These are phyloP conservation scores for Exophiala calicioides DNA, from an alignment of 2,329 filamentous ascomycete genomes.

Conservation along the genomic window DNA sequence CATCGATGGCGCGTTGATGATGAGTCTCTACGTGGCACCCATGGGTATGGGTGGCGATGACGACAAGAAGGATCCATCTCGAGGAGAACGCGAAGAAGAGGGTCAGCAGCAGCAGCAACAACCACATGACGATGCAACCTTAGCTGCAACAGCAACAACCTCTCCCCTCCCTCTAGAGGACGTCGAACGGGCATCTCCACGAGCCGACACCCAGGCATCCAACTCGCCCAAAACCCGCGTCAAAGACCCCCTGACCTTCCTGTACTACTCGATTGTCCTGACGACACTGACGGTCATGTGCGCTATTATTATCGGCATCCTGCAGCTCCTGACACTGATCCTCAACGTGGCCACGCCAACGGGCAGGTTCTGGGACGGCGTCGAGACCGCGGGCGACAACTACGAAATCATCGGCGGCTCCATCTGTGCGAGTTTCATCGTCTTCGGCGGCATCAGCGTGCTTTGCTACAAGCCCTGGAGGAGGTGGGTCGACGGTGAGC, in stretches of 20 bases:
- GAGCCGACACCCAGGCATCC: constrained; percentile 23
- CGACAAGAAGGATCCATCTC: constrained; percentile 6
- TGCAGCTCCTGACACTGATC: constrained; percentile 79
- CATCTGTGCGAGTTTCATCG: constrained; percentile 81
- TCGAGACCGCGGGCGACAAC: constrained; percentile 72
- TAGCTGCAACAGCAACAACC: constrained; percentile 1
- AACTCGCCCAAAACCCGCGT: constrained; percentile 58
- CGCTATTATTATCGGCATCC: constrained; percentile 78
- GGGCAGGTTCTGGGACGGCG: constrained; percentile 88
- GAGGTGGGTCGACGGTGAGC: constrained; percentile 51
- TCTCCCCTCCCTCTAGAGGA: constrained; percentile 10
- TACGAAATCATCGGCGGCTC: constrained; percentile 83
- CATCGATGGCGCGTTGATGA: constrained; percentile 90
- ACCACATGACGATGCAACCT: constrained; percentile 1
- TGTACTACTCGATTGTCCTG: constrained; percentile 90
- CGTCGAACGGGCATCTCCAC: constrained; percentile 5
- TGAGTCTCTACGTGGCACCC: constrained; percentile 76
- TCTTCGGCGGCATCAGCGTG: constrained; percentile 73
- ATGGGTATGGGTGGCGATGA: constrained; percentile 35
- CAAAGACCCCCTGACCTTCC: constrained; percentile 79
- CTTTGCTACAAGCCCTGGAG: constrained; percentile 80
- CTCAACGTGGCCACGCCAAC: constrained; percentile 63
- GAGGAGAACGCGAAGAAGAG: constrained; percentile 3
- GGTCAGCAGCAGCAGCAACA: neutral
- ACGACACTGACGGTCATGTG: constrained; percentile 82